These are phyloP conservation scores for Tubosaeta sp. DNA, from an alignment of 768 basidiomycete species.

Conservation along the genomic window DNA sequence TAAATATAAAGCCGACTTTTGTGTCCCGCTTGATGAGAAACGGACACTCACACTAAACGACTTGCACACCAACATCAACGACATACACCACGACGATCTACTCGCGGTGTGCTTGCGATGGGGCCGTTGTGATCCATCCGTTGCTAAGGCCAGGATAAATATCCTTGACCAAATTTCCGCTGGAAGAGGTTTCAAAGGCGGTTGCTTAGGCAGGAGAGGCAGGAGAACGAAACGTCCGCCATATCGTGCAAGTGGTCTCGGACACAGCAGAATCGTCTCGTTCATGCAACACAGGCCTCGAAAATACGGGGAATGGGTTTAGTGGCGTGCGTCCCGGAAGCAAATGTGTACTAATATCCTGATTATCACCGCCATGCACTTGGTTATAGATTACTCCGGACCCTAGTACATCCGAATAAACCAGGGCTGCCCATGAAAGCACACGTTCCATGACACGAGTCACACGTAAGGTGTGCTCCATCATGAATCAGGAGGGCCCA, in stretches of 20 bases:
- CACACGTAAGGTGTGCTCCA: not conserved
- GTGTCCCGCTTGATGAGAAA: not conserved
- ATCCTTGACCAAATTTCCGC: slow-evolving; percentile 69
- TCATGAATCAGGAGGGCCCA: slow-evolving; percentile 31
- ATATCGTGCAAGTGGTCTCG: slow-evolving; percentile 59
- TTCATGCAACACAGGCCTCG: slow-evolving; percentile 24
- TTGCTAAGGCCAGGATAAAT: slow-evolving; percentile 36
- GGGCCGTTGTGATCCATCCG: slow-evolving; percentile 6
- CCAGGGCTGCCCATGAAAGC: not conserved
- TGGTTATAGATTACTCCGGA: not conserved
- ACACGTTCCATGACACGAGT: not conserved
- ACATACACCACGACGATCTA: slow-evolving; percentile 17
- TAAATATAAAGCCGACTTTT: not conserved
- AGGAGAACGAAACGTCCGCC: slow-evolving; percentile 62
- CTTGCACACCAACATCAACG: slow-evolving; percentile 38
- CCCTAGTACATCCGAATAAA: not conserved
- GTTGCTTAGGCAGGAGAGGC: slow-evolving; percentile 59
- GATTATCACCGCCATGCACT: not conserved
- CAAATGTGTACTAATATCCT: not conserved
- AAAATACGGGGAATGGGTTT: not conserved
- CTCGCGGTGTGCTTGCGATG: slow-evolving; percentile 4
- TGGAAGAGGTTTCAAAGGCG: slow-evolving; percentile 54
- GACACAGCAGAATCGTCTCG: slow-evolving; percentile 50
- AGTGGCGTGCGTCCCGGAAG: slow-evolving; percentile 4
- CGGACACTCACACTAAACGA: slow-evolving; percentile 34